Base-by-base conservation (phyloP, 2,329 filamentous ascomycete species). In the Trichocomaceae sp. region DNA sequence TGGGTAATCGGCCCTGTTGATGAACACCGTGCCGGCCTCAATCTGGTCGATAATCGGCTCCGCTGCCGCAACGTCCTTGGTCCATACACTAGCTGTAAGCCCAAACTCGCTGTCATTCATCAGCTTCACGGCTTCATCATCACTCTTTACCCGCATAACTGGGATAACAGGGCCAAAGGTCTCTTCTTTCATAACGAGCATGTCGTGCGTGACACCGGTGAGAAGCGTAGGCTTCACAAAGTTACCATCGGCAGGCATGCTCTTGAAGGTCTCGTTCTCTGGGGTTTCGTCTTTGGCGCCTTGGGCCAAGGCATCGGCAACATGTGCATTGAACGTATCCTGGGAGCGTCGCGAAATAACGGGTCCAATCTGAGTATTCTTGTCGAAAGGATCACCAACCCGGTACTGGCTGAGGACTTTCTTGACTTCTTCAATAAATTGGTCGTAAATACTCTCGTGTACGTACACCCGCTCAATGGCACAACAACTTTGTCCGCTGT, bases 61-160 rank as follows among this genome's bases (percentile, higher is more conserved):
- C 15, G 86, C 92, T 66, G 79, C 85, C 46, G 76, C 78, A 2
- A 84, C 83, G 66, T 97, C 90, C 71, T 93, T 95, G 56, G 90
- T 96, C 92, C 92, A 97, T 64, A 97, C 90, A 65, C 90, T 95
- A n/a, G 91, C 92, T 3, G 92, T 96, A 58, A 97, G 79, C 5
- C 92, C 92, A 68, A 95, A 95, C 61, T 95, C 85, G 73, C 88
- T 93, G 69, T 96, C 90, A 65, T 96, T 96, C 90, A 97, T 96
- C 50, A 92, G 75, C 61, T 78, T 75, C 58, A 96, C 75, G 1
- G 92, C 92, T 72, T 96, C 90, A 17, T 81, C 81, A 65, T 96
- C 92, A 62, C 77, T 77, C 66, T 83, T 83, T 58, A 96, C 91
- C 70, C 88, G 88, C 84, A 92, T 89, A 17, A 96, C 83, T 1